Evolutionary conservation across 179 eudicot genomes (phyloP), one percentile per base, ranked within the genome.

Genomic region (Heliamphora pulchella): DNA sequence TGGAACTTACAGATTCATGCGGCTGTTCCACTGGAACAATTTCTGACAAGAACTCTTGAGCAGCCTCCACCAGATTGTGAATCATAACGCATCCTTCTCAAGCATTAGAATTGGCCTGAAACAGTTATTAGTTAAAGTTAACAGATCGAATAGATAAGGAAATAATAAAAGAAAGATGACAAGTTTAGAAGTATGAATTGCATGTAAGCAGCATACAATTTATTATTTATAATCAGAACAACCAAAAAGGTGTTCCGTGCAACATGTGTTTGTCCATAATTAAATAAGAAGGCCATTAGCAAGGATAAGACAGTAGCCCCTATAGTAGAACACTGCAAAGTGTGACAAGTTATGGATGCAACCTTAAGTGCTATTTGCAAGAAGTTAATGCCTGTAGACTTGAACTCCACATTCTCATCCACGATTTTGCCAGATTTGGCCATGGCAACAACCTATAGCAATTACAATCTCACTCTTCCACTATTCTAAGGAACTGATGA

Each of bases 31-130:
- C 80, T 64, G 99, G 91, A 85, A 86, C 88, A 82, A 96, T 85
- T 88, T 94, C 98, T 62, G 99, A 96, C 82, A 96, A 91, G 88
- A 94, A 96, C 80, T 96, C 99, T 87, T 94, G 99, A 78, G 99
- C 99, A 88, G 95, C 98, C 89, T 96, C 99, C 82, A 94, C 99
- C 90, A 96, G 88, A 85, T 94, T 96, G 89, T 92, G 94, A 78
- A 96, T 90, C 99, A 96, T 96, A 17, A 92, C 99, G 68, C 99
- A 97, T 51, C 99, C 99, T 87, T 96, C 99, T 84, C 98, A 92
- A 82, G 99, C 92, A 89, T 96, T 96, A 71, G 91, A 83, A 87
- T 91, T 94, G 70, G 99, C 99, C 99, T 96, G 86, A 50, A 71
- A 69, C 78, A 83, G 73, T 81, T 50, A 3, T 8, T 39, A 17